phyloP scores from a whole-genome alignment of 139 green algal genomes.

The Auxenochlorella protothecoides region DNA sequence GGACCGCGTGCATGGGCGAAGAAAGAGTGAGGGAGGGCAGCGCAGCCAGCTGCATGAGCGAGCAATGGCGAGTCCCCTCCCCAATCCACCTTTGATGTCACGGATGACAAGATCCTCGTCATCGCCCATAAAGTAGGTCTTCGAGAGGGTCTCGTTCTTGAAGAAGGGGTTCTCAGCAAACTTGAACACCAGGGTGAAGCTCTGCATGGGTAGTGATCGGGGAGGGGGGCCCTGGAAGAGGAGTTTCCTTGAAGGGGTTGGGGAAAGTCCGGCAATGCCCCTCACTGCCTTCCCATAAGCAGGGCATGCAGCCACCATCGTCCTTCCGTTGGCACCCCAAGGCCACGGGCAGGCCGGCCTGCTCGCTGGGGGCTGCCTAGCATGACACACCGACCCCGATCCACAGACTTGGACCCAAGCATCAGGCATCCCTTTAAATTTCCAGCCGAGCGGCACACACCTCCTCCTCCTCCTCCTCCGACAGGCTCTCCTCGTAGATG shows the following conservation, averaged over 20 bases:
- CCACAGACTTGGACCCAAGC: no score
- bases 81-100: slow-evolving; percentile 16
- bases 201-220: slow-evolving; percentile 7
- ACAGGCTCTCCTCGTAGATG: slow-evolving; percentile 42
- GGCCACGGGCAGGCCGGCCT: no score
- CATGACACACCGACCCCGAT: no score
- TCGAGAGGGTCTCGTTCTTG: slow-evolving; percentile 42
- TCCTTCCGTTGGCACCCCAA: no score
- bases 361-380: no score
- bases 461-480: slow-evolving; percentile 22
- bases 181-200: slow-evolving; percentile 56
- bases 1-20: not conserved
- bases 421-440: not conserved
- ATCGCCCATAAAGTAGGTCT: slow-evolving; percentile 49
- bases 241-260: no score
- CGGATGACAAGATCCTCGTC: slow-evolving; percentile 45
- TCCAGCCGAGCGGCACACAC: not conserved
- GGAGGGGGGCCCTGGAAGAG: no score
- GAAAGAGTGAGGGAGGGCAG: not conserved
- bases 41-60: not conserved
- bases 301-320: no score
- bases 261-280: no score
- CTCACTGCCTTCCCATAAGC: no score
- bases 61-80: not conserved
- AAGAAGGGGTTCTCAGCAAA: slow-evolving; percentile 89